These are phyloP conservation scores for Brasenia schreberi DNA, from an alignment of 164 flowering plant species.

Conservation along the genomic window DNA sequence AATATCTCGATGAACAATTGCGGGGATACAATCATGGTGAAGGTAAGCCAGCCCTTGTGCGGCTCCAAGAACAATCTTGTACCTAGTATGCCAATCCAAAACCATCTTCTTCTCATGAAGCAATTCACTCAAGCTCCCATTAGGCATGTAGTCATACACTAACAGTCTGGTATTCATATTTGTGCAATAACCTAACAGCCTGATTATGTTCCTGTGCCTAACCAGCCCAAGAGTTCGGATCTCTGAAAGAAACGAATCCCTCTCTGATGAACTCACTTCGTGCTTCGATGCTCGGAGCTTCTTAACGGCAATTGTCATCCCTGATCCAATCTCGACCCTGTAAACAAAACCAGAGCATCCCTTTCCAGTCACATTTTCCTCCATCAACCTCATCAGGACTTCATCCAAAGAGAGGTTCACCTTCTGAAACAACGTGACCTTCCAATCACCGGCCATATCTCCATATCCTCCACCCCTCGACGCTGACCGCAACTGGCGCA, in stretches of 20 bases:
- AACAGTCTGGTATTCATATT: constrained; percentile 38
- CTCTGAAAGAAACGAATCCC: constrained; percentile 46
- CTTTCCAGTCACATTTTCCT: constrained; percentile 38
- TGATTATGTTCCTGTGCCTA: constrained; percentile 53
- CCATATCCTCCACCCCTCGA: constrained; percentile 12
- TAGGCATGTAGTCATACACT: constrained; percentile 44
- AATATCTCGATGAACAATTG: constrained; percentile 51
- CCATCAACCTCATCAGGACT: constrained; percentile 23
- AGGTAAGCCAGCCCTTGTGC: constrained; percentile 57
- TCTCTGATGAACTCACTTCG: constrained; percentile 20
- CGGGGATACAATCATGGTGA: constrained; percentile 59
- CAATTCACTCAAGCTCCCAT: constrained; percentile 40
- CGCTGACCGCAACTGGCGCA: constrained; percentile 11
- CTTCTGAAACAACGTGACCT: constrained; percentile 50
- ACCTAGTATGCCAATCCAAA: constrained; percentile 52
- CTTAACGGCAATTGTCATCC: constrained; percentile 43
- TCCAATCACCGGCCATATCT: constrained; percentile 23
- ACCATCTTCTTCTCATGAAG: constrained; percentile 34
- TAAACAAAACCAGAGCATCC: constrained; percentile 58
- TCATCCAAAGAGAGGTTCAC: constrained; percentile 39
- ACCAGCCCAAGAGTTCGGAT: constrained; percentile 43
- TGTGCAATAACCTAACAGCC: constrained; percentile 42
- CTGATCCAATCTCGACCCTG: constrained; percentile 33
- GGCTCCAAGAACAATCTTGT: constrained; percentile 38
- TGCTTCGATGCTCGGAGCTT: constrained; percentile 36